Evolutionary conservation across 495 filamentous ascomycete species (phyloP), one percentile per base, ranked within the genome.

Genomic region (Aspergillus steynii): DNA sequence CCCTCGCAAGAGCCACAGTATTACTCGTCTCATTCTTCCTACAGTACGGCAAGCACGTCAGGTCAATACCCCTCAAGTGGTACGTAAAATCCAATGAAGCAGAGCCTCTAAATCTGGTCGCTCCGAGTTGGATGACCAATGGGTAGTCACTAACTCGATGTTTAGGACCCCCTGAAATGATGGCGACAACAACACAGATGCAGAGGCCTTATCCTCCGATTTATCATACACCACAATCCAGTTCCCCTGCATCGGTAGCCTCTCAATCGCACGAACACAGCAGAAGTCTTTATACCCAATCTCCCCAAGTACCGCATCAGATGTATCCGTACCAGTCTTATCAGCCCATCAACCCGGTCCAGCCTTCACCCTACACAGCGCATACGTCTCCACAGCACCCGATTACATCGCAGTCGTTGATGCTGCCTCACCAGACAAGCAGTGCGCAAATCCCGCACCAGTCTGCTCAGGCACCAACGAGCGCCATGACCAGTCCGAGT

Each of bases 161-260:
- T 31, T 29, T 65, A 97, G 90, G 93, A 71, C 89, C 85, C 53
- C 84, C 90, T 76, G 93, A 97, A 63, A 88, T 93, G 78, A 98
- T 98, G 95, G 93, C 95, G 61, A 86, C 93, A 55, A 69, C 76
- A 46, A 87, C 93, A 63, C 89, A 90, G 69, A 94, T 97, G 87
- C 89, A 89, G 71, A 84, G 86, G 58, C 82, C 82, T 53, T 97
- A 93, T 63, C 94, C 93, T 28, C 91, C 93, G 29, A 97, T 97
- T 62, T 97, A 99, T 69, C 92, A 97, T 69, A 96, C 94, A 3
- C 93, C 94, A 15, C 92, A 97, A 78, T 96, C 93, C 29, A 96
- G 92, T 74, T 97, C 95, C 27, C 95, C 95, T 42, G 90, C 91
- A n/a, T 97, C 95, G 59, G 93, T 97, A 61, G 89, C 93, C 57